These are phyloP conservation scores for Avena atlantica DNA, from an alignment of 176 grass and related monocot species.

Conservation along the genomic window DNA sequence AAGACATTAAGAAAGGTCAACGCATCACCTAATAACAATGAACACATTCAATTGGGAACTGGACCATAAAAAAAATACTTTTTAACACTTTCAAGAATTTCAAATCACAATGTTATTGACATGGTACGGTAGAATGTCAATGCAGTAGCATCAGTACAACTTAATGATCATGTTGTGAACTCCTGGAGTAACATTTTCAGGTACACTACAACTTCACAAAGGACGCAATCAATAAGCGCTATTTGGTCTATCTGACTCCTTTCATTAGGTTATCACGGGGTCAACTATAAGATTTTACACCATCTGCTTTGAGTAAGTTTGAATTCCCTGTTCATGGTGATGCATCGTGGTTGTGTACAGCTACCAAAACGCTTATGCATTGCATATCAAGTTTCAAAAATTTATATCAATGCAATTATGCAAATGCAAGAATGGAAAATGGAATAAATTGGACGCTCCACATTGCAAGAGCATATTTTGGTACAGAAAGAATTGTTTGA, in stretches of 20 bases:
- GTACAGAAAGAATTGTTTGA: background rate
- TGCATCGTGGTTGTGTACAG: conserved; percentile 14
- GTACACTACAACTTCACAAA: conserved; percentile 1
- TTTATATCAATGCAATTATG: background rate
- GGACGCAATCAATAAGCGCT: background rate
- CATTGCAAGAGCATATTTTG: background rate
- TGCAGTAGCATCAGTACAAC: background rate
- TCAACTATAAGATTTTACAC: conserved; percentile 16
- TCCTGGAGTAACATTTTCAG: background rate
- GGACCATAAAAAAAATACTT: background rate
- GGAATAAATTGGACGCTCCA: background rate
- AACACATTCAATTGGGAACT: background rate
- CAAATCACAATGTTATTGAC: conserved; percentile 5
- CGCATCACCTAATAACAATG: conserved; percentile 15
- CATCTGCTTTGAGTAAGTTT: conserved; percentile 15
- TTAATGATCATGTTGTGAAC: background rate
- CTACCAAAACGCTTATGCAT: background rate
- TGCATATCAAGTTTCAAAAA: background rate
- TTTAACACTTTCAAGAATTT: conserved; percentile 4
- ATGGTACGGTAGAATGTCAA: background rate
- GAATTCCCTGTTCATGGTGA: conserved; percentile 9
- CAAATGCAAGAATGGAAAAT: conserved; percentile 3
- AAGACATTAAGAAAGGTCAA: conserved; percentile 21
- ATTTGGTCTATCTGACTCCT: background rate
- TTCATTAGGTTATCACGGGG: background rate